phyloP scores from a whole-genome alignment of 805 yeast genomes.

The Zygoascus bituminiphila region DNA sequence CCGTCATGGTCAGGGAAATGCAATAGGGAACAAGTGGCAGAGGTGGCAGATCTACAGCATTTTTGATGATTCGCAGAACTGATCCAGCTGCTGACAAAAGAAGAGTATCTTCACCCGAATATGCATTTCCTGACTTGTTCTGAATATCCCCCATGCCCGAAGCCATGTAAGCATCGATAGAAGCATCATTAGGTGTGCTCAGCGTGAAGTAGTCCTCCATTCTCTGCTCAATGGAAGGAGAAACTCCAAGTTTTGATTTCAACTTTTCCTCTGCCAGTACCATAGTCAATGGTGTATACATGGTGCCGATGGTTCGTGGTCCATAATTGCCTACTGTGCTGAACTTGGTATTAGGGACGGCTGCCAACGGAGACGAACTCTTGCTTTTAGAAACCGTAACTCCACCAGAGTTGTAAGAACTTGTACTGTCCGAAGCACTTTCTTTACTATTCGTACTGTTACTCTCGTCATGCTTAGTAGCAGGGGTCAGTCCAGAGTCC shows the following conservation, averaged over 20 bases:
- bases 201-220: conserved; percentile 5
- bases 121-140: neutral
- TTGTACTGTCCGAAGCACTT: neutral
- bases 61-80: conserved; percentile 22
- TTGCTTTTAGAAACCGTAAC: neutral
- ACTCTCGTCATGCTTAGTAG: neutral
- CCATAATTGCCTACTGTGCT: conserved; percentile 3
- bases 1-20: conserved; percentile 29
- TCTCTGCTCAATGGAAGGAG: conserved; percentile 1
- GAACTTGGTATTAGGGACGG: neutral
- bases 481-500: conserved; percentile 12
- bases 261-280: conserved; percentile 16
- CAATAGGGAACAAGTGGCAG: conserved; percentile 30
- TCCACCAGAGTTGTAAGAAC: neutral
- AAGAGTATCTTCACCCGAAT: neutral
- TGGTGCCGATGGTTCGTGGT: conserved; percentile 10
- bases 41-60: conserved; percentile 23
- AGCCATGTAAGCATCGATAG: neutral
- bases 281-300: conserved; percentile 16
- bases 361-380: neutral
- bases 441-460: neutral
- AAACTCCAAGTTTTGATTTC: neutral
- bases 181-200: neutral
- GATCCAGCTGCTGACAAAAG: conserved; percentile 24
- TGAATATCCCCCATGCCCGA: neutral